Conservation (phyloP, 1,139 yeast genomes). For the Pneumocystis wakefieldiae region DNA sequence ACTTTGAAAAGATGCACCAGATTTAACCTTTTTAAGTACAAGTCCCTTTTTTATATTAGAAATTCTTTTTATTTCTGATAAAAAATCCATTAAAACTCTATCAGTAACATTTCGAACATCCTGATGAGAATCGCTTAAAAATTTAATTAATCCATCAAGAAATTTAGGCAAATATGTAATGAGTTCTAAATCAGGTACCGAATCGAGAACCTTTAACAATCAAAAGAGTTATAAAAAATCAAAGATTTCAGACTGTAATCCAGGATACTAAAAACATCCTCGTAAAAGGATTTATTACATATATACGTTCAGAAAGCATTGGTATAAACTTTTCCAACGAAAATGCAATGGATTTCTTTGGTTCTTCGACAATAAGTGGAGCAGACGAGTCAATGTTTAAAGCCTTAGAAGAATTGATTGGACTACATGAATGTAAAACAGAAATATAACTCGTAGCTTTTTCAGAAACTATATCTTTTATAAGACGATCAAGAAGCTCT, state of each 20-base stretch:
- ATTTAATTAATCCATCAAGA: constrained; percentile 68
- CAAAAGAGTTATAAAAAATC: constrained; percentile 48
- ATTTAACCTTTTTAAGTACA: constrained; percentile 1
- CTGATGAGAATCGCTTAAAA: constrained; percentile 67
- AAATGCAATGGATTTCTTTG: constrained; percentile 40
- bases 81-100: constrained; percentile 53
- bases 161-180: constrained; percentile 80
- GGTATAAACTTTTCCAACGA: constrained; percentile 83
- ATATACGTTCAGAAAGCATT: constrained; percentile 72
- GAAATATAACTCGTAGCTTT: constrained; percentile 85
- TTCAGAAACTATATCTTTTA: constrained; percentile 91
- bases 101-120: constrained; percentile 84
- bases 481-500: constrained; percentile 73
- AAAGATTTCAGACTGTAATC: constrained; percentile 24
- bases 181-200: constrained; percentile 81
- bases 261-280: constrained; percentile 24
- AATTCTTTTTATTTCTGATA: constrained; percentile 67
- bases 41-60: constrained; percentile 44
- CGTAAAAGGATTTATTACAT: constrained; percentile 84
- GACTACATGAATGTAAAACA: constrained; percentile 46
- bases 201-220: constrained; percentile 82
- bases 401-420: constrained; percentile 27
- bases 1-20: not conserved
- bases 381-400: constrained; percentile 14
- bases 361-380: constrained; percentile 17